Evolutionary conservation across 768 basidiomycete genomes (phyloP).

Genomic region (Xerocomellus dryophilus): DNA sequence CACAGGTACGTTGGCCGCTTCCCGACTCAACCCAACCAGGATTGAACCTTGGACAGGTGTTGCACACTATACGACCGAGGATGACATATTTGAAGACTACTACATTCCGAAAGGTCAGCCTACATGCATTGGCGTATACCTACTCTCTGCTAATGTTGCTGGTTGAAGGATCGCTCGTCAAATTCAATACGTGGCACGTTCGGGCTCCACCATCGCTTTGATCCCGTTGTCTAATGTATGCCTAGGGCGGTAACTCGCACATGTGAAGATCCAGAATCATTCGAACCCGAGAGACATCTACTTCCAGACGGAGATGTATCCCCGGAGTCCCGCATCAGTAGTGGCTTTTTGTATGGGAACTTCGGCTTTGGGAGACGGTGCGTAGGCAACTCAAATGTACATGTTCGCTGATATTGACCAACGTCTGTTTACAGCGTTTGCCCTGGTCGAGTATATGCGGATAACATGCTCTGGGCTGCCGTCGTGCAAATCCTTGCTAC

Average conservation of each 20-base stretch:
- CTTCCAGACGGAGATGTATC: not conserved
- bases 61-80: slow-evolving; percentile 4
- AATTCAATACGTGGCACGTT: slow-evolving; percentile 2
- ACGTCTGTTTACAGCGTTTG: not conserved
- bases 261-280: not conserved
- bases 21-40: not conserved
- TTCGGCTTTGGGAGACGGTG: slow-evolving; percentile 2
- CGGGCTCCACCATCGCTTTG: not conserved
- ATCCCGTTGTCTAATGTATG: not conserved
- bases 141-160: not conserved
- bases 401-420: not conserved
- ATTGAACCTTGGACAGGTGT: not conserved
- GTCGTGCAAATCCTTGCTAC: not conserved
- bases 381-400: not conserved
- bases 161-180: not conserved
- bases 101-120: not conserved
- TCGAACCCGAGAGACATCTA: not conserved
- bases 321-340: not conserved
- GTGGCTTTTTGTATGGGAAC: not conserved
- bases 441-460: not conserved
- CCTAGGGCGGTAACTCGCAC: not conserved
- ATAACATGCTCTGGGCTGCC: not conserved
- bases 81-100: slow-evolving; percentile 2
- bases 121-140: not conserved
- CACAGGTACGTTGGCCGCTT: not conserved